Evolutionary conservation across 2,329 filamentous ascomycete genomes (phyloP).

Genomic region (Pestalotiopsis sp.): DNA sequence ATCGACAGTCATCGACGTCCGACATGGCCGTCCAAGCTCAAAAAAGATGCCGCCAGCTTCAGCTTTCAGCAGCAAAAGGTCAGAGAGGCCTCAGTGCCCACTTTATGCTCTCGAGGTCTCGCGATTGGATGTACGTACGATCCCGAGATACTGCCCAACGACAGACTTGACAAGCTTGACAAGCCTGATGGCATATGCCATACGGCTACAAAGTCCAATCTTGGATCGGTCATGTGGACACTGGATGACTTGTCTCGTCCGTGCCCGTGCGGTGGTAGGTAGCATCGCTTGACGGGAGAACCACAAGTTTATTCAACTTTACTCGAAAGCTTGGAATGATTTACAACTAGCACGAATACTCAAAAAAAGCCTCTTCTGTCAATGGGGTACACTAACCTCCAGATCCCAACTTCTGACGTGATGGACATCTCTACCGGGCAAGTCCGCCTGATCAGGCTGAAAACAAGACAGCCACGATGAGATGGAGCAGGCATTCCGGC

Average conservation of each 20-base stretch:
- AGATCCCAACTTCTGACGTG: neutral
- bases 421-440: neutral
- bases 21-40: neutral
- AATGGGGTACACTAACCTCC: too few species aligned
- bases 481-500: neutral
- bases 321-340: neutral
- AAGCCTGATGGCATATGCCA: neutral
- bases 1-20: neutral
- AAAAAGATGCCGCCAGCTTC: neutral
- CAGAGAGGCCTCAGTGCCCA: neutral
- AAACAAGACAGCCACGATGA: neutral
- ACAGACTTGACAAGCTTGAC: neutral
- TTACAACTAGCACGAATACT: neutral
- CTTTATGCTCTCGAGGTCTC: neutral
- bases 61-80: neutral
- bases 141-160: too few species aligned
- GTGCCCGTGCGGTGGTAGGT: neutral
- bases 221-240: neutral
- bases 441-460: neutral
- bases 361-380: neutral
- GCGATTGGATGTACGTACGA: neutral
- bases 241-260: neutral
- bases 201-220: neutral
- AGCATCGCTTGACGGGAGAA: neutral
- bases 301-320: neutral